Percentiles rank a stretch among this genome's conserved stretches.
Evolutionary conservation across 2,329 filamentous ascomycete genomes (phyloP).

Genomic region (Talaromyces albobiverticillius): DNA sequence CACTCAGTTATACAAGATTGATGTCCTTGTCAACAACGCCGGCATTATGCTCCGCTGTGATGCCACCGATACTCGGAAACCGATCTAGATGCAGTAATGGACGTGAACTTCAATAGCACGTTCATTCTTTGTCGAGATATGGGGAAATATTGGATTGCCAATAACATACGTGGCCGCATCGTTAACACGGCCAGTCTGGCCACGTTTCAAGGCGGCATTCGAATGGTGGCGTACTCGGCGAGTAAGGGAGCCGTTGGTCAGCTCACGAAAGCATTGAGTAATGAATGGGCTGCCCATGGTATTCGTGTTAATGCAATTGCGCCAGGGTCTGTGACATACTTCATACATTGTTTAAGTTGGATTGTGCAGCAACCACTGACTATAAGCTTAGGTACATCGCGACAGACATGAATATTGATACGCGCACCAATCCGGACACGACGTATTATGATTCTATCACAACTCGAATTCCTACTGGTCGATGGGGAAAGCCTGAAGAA

Average conservation of each 20-base stretch:
- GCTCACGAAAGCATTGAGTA: slow-evolving; percentile 13
- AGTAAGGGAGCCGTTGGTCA: slow-evolving; percentile 7
- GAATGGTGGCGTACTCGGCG: slow-evolving; percentile 3
- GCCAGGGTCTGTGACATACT: slow-evolving; percentile 15
- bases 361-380: not conserved
- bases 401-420: slow-evolving; percentile 17
- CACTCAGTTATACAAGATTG: not conserved
- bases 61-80: not conserved
- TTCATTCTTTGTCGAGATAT: slow-evolving; percentile 5
- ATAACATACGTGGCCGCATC: slow-evolving; percentile 2
- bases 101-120: slow-evolving; percentile 2
- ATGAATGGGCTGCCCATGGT: slow-evolving; percentile 19
- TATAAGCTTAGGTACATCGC: slow-evolving; percentile 10
- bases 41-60: slow-evolving; percentile 3
- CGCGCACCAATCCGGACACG: not conserved
- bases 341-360: no score
- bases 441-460: slow-evolving; percentile 6
- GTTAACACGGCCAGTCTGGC: slow-evolving; percentile 9
- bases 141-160: slow-evolving; percentile 4
- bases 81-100: not conserved
- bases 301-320: slow-evolving; percentile 20
- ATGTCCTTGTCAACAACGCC: slow-evolving; percentile 4
- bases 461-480: slow-evolving; percentile 14
- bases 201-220: slow-evolving; percentile 9
- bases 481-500: slow-evolving; percentile 17